These are phyloP conservation scores for Silene conica DNA, from an alignment of 148 eudicot genomes.

Conservation along the genomic window DNA sequence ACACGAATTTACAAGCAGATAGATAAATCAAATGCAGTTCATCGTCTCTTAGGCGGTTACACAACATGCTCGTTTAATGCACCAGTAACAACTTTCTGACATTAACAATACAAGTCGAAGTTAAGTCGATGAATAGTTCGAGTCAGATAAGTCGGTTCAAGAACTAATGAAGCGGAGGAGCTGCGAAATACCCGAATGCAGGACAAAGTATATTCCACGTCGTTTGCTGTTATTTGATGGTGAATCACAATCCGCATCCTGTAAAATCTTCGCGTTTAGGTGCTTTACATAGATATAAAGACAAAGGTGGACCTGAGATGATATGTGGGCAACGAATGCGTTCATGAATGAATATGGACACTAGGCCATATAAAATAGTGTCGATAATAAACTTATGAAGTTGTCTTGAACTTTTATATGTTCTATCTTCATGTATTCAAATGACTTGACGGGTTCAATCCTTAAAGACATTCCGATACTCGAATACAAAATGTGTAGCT, in stretches of 20 bases:
- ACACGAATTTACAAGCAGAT: background rate
- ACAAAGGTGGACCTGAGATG: too few species aligned
- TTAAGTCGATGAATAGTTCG: background rate
- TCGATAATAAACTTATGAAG: too few species aligned
- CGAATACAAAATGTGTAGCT: too few species aligned
- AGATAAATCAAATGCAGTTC: conserved; percentile 17
- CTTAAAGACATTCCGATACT: too few species aligned
- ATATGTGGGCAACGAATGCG: too few species aligned
- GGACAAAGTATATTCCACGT: conserved; percentile 63
- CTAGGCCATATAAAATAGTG: too few species aligned
- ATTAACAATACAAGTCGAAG: conserved; percentile 10
- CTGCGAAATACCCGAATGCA: conserved; percentile 60
- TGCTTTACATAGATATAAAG: too few species aligned
- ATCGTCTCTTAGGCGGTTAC: conserved; percentile 2
- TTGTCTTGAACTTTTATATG: too few species aligned
- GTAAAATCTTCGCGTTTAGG: conserved; percentile 12
- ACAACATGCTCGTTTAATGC: conserved; percentile 18
- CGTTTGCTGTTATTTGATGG: conserved; percentile 69
- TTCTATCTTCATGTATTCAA: too few species aligned
- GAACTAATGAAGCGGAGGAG: background rate
- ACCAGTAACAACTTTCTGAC: conserved; percentile 61
- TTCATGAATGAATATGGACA: too few species aligned
- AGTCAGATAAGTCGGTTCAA: background rate
- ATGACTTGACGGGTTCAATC: too few species aligned
- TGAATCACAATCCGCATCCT: conserved; percentile 80